Percentiles rank a stretch among this genome's conserved stretches.
phyloP scores from a whole-genome alignment of 2,329 filamentous ascomycete species.

The Arthrobotrys iridis region DNA sequence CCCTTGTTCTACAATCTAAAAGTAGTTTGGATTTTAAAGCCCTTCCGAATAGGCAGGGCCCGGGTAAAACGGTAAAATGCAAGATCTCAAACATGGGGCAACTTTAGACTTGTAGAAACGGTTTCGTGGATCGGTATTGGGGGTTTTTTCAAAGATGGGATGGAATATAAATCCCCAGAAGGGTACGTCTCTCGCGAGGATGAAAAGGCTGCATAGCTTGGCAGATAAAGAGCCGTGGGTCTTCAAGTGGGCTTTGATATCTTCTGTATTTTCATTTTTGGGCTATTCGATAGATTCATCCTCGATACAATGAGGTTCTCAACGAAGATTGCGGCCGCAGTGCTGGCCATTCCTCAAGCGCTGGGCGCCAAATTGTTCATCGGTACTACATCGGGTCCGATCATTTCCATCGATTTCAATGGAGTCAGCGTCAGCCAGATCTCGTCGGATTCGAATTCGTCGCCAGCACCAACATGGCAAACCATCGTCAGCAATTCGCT shows the following conservation, averaged over 20 bases:
- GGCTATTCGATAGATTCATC: background rate
- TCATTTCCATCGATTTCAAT: slow-evolving; percentile 28
- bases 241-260: background rate
- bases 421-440: slow-evolving; percentile 18
- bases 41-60: background rate
- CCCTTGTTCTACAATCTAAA: slow-evolving; percentile 31
- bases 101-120: slow-evolving; percentile 1
- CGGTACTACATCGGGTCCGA: slow-evolving; percentile 26
- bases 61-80: slow-evolving; percentile 17
- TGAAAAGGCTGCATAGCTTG: slow-evolving; percentile 13
- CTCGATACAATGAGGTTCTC: slow-evolving; percentile 27
- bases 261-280: background rate
- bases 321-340: slow-evolving; percentile 12
- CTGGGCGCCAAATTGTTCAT: slow-evolving; percentile 31
- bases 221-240: background rate
- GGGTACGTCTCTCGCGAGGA: slow-evolving; percentile 14
- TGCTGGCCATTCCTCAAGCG: slow-evolving; percentile 20
- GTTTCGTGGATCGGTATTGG: background rate
- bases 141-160: slow-evolving; percentile 1
- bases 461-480: slow-evolving; percentile 41
- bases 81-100: background rate
- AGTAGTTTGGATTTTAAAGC: slow-evolving; percentile 6
- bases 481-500: slow-evolving; percentile 1
- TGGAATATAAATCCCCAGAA: slow-evolving; percentile 28
- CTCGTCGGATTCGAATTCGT: slow-evolving; percentile 20